Conservation (phyloP, 2,329 filamentous ascomycete species). For the Cadophora sp. region DNA sequence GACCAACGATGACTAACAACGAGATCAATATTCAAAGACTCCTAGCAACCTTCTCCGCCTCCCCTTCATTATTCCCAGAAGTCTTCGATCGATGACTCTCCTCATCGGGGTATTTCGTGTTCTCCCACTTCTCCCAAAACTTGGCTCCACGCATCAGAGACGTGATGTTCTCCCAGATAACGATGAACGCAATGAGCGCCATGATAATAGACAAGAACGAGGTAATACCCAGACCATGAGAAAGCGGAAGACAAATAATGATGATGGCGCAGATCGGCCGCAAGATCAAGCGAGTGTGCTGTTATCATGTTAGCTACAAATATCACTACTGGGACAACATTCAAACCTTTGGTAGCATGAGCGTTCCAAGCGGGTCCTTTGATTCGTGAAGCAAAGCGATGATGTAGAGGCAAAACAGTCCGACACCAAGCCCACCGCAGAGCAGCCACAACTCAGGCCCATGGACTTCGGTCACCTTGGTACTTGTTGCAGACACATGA, state of each 20-base stretch:
- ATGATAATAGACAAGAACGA: slow-evolving; percentile 52
- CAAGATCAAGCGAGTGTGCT: slow-evolving; percentile 29
- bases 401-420: slow-evolving; percentile 53
- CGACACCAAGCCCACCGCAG: slow-evolving; percentile 54
- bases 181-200: slow-evolving; percentile 51
- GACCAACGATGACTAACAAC: too few species aligned
- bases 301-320: slow-evolving; percentile 17
- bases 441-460: slow-evolving; percentile 55
- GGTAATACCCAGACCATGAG: slow-evolving; percentile 45
- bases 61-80: neutral
- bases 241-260: slow-evolving; percentile 48
- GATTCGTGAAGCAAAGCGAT: slow-evolving; percentile 52
- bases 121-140: slow-evolving; percentile 44
- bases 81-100: neutral
- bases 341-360: slow-evolving; percentile 32
- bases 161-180: slow-evolving; percentile 53
- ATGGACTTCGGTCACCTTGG: slow-evolving; percentile 48
- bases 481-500: slow-evolving; percentile 53
- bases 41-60: neutral
- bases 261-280: slow-evolving; percentile 47
- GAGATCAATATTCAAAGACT: neutral
- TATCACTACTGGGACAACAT: neutral
- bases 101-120: slow-evolving; percentile 42
- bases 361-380: slow-evolving; percentile 45
- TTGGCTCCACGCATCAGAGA: slow-evolving; percentile 30